Percentiles rank a stretch among this genome's conserved stretches.
phyloP scores from a whole-genome alignment of 2,329 filamentous ascomycete genomes.

The Apiospora aurea region DNA sequence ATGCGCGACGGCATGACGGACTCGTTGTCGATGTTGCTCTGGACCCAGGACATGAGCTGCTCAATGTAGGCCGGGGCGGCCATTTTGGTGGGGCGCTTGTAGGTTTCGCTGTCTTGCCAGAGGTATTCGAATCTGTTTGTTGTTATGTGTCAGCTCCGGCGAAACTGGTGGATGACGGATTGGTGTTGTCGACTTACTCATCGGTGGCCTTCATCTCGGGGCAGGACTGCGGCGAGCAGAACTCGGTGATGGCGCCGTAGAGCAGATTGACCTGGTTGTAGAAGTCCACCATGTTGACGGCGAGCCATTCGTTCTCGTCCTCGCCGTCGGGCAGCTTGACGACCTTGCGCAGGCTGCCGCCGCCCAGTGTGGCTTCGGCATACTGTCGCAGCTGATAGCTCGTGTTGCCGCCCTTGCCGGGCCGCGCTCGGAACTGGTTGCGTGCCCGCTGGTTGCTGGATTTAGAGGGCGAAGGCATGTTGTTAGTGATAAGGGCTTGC shows the following conservation, averaged over 20 bases:
- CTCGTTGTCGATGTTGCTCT: constrained; percentile 94
- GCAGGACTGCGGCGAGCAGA: constrained; percentile 96
- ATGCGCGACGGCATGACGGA: constrained; percentile 93
- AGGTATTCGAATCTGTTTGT: constrained; percentile 87
- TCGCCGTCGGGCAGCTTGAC: constrained; percentile 97
- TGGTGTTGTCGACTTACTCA: constrained; percentile 67
- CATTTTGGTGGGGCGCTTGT: constrained; percentile 97
- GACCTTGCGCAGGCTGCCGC: constrained; percentile 92
- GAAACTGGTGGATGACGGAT: background rate
- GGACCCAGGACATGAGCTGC: constrained; percentile 96
- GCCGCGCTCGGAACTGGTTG: constrained; percentile 90
- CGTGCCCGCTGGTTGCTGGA: constrained; percentile 83
- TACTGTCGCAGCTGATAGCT: constrained; percentile 95
- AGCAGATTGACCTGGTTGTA: constrained; percentile 99
- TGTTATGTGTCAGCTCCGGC: background rate
- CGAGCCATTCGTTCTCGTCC: constrained; percentile 97
- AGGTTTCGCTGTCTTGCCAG: constrained; percentile 96
- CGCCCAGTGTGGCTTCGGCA: constrained; percentile 94
- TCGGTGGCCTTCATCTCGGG: constrained; percentile 99
- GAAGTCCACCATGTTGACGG: constrained; percentile 99
- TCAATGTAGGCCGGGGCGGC: constrained; percentile 96
- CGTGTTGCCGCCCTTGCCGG: constrained; percentile 82
- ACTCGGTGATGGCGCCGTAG: constrained; percentile 98
- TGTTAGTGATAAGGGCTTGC: constrained; percentile 34
- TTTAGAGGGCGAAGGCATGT: constrained; percentile 30